Percentiles rank a stretch among this genome's conserved stretches.
phyloP scores from a whole-genome alignment of 805 yeast genomes.

The Hanseniaspora taiwanica region DNA sequence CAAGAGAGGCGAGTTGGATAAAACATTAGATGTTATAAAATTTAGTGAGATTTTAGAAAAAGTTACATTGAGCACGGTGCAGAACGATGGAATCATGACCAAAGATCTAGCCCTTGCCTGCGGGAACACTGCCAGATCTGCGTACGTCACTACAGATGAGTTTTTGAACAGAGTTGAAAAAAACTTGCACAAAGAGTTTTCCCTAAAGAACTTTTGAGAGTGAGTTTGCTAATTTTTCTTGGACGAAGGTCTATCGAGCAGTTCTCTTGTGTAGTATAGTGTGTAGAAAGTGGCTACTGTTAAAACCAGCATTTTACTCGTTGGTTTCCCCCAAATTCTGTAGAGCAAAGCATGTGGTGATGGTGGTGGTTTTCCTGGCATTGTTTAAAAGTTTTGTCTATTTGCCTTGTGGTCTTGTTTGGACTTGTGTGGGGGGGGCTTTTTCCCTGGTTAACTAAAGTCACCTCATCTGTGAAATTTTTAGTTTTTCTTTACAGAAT shows the following conservation, averaged over 20 bases:
- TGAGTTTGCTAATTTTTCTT: constrained; percentile 4
- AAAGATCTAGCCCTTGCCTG: constrained; percentile 68
- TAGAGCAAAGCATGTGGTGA: constrained; percentile 27
- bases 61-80: constrained; percentile 61
- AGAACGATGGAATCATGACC: constrained; percentile 65
- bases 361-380: constrained; percentile 2
- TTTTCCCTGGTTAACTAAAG: no score
- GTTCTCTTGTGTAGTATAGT: constrained; percentile 32
- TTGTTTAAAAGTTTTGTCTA: neutral
- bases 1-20: constrained; percentile 68
- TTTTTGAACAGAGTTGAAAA: constrained; percentile 67
- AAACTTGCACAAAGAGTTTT: constrained; percentile 29
- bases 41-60: constrained; percentile 55
- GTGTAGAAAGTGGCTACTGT: constrained; percentile 36
- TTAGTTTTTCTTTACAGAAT: no score
- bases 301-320: constrained; percentile 30
- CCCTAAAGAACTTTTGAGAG: constrained; percentile 1
- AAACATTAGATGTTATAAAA: constrained; percentile 53
- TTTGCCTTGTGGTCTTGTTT: neutral
- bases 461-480: no score
- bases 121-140: constrained; percentile 45
- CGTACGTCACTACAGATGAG: constrained; percentile 62
- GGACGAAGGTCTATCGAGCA: constrained; percentile 22
- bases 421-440: no score
- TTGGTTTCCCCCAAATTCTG: constrained; percentile 33